A percentile compares a stretch with the other conserved stretches of the same genome.
These are phyloP conservation scores for Amaranthus hypochondriacus DNA, from an alignment of 148 eudicot genomes.

Conservation along the genomic window DNA sequence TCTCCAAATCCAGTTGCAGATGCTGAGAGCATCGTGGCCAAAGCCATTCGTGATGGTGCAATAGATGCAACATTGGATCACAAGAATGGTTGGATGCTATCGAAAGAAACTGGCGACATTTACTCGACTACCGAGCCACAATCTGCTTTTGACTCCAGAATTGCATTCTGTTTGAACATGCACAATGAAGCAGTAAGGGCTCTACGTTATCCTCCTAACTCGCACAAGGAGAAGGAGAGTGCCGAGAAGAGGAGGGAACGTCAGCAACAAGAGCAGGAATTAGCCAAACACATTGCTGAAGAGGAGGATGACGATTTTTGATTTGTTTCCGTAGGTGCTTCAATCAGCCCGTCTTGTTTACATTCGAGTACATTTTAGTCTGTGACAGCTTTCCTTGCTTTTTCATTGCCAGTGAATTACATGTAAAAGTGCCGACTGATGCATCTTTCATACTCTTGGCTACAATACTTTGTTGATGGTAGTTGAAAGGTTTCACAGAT, in stretches of 20 bases:
- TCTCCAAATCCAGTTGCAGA: constrained; percentile 85
- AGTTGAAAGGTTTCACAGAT: no score
- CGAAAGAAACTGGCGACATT: constrained; percentile 93
- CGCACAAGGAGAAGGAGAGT: constrained; percentile 86
- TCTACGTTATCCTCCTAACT: constrained; percentile 78
- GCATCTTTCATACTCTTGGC: no score
- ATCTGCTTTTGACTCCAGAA: constrained; percentile 82
- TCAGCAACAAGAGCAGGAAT: constrained; percentile 95
- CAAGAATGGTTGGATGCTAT: constrained; percentile 85
- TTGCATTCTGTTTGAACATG: constrained; percentile 93
- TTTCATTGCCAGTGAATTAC: no score
- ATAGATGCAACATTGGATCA: constrained; percentile 91
- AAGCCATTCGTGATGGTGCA: constrained; percentile 95
- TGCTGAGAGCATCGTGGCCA: constrained; percentile 92
- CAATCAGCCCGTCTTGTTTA: background rate
- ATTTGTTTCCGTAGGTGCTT: background rate
- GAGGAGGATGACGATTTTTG: constrained; percentile 97
- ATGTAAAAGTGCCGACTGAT: no score
- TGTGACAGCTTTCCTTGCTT: no score
- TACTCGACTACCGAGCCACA: constrained; percentile 96
- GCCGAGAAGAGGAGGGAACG: constrained; percentile 98
- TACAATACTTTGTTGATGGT: no score
- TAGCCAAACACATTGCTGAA: constrained; percentile 92
- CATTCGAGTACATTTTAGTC: background rate
- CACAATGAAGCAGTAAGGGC: constrained; percentile 94